phyloP scores from a whole-genome alignment of 345 rosid species.

The Brassica cretica region DNA sequence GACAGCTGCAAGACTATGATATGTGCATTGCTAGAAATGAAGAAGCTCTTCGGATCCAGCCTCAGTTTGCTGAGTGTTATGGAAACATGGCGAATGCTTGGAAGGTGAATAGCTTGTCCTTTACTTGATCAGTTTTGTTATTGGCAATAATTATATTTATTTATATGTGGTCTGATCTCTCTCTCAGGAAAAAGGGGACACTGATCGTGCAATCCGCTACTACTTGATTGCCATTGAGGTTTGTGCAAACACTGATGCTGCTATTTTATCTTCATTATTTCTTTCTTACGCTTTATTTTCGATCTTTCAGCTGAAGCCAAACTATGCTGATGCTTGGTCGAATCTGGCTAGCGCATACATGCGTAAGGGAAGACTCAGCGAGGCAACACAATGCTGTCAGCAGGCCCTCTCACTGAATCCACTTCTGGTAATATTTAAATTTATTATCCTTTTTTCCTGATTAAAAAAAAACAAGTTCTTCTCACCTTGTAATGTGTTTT shows the following conservation, averaged over 20 bases:
- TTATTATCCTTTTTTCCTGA: conserved; percentile 7
- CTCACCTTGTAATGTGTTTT: conserved; percentile 24
- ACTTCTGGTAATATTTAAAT: conserved; percentile 56
- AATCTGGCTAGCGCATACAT: conserved; percentile 97
- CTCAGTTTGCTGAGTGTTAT: conserved; percentile 96
- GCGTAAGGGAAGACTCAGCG: conserved; percentile 89
- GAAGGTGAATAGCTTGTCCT: conserved; percentile 57
- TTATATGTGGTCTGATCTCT: conserved; percentile 1
- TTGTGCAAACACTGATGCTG: conserved; percentile 14
- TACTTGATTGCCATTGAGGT: conserved; percentile 98
- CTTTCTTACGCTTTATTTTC: conserved; percentile 4
- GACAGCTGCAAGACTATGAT: conserved; percentile 90
- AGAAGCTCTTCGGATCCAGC: conserved; percentile 92
- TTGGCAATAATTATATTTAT: not conserved
- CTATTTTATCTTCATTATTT: not conserved
- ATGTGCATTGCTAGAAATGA: conserved; percentile 93
- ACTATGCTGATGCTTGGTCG: conserved; percentile 98
- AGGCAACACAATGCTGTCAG: conserved; percentile 96
- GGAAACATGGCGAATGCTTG: conserved; percentile 99
- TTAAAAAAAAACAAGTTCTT: not conserved
- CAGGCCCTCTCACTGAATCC: conserved; percentile 94
- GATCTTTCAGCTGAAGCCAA: conserved; percentile 79
- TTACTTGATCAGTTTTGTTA: conserved; percentile 19
- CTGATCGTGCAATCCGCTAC: conserved; percentile 86
- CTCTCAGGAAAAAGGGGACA: conserved; percentile 87